Evolutionary conservation across 2,329 filamentous ascomycete species (phyloP), one percentile per base, ranked within the genome.

Genomic region (Thermothelomyces thermophilus): DNA sequence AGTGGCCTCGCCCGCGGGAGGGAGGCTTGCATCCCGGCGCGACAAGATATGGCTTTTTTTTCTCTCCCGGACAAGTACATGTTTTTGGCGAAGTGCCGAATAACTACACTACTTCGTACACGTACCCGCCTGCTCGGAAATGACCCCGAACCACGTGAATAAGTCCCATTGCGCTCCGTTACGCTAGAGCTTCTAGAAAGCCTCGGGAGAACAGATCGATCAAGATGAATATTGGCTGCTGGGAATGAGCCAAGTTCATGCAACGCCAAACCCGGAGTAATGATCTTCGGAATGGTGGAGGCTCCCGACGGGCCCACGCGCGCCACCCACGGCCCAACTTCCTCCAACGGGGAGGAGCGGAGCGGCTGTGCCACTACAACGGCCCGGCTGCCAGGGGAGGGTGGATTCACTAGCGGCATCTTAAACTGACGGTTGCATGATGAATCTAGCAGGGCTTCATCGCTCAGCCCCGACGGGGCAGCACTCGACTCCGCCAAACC

Each of bases 211-310:
- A 41, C 48, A 33, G 41, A 56, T 37, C 20, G 44, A 22, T 49
- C 45, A 40, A 58, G 58, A 60, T 59, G 50, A 59, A 43, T 53
- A 57, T 52, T 56, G 50, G 31, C 31, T 50, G 31, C 31, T 46
- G 35, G 49, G 43, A 48, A 47, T 44, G 39, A 51, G 55, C 52
- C 54, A 58, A 56, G 48, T 58, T 60, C 44, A 59, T 60, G 58
- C 58, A 46, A 41, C 40, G 36, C 36, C 43, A 44, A 36, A 31
- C 19, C 17, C 22, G 40, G 47, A 20, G 26, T 26, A 28, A 34
- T 13, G 17, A 42, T 47, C 33, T 39, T 35, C 36, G 13, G n/a
- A 37, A 26, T 46, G 42, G 24, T 42, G 41, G 41, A 41, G 34
- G 26, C 34, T 35, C 22, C 44, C 40, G 36, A 19, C 16, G 26